Base-by-base conservation (phyloP, 106 monocot genomes). In the Posidonia australis region DNA sequence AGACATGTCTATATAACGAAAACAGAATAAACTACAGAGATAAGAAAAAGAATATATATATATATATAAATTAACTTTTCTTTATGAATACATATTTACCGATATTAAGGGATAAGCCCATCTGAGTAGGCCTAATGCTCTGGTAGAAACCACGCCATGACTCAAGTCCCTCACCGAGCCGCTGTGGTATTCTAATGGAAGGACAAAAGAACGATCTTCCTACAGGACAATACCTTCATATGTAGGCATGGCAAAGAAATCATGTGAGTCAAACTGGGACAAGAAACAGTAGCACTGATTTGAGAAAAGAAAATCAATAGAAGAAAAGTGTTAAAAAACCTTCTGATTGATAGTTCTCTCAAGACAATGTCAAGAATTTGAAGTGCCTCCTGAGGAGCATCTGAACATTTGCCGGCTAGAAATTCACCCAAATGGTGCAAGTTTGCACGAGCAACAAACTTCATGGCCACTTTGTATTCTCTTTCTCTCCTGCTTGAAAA, bases 131-230 rank as follows among this genome's bases (percentile, higher is more conserved):
- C 11, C 82, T 64, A 55, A 82, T 63, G 48, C 82, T 86, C 64
- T 82, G 82, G 19, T 86, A 86, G 48, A 79, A 77, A 14, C 86
- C 86, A 48, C 51, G 54, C 86, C 86, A 86, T 42, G 56, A 72
- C 28, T 77, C 65, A 13, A 79, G 26, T 10, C 86, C 86, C 60
- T 69, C 68, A 13, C 76, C 76, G 9, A 79, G 63, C 9, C 53
- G 26, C 13, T 61, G 52, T 27, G 57, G 68, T 3, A 20, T 46
- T 60, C 57, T 63, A 22, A 83, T 52, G 3, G 62, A 59, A 11
- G 78, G 70, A 6, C 79, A 82, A 51, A 78, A 86, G 69, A 82
- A 86, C 5, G 82, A 86, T 58, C 77, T 76, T 17, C 79, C 76
- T 13, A 73, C 48, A 9, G 76, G 51, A 18, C 44, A 42, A 31